Evolutionary conservation across 169 alveolate species (phyloP), one percentile per base, ranked within the genome.

Genomic region (Eimeria acervulina): DNA sequence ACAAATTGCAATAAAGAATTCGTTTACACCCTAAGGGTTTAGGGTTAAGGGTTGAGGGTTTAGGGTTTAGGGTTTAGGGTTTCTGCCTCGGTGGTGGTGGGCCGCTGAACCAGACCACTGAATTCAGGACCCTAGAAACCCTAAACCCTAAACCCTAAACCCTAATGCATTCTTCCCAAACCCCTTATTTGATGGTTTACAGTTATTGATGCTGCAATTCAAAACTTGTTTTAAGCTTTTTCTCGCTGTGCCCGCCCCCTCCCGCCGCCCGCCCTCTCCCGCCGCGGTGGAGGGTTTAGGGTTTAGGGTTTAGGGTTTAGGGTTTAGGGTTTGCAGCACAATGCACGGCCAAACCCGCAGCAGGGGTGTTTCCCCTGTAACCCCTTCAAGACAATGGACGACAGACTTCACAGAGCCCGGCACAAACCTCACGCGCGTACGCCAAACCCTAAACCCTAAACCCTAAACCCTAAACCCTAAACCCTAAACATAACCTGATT

Each of bases 401-500:
- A 66, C 78, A 66, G 78, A 66, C 40, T 66, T 8, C 78, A 66
- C 78, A 66, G 78, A 66, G 21, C 40, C 36, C 36, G 31, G 13
- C 10, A 66, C 78, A 23, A 66, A 66, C 78, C 78, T 66, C 55
- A 47, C 55, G 5, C 55, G 55, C 55, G 55, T 47, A 47, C 55
- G 55, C 55, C 55, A 47, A 47, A 47, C 55, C 5, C 55, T 47
- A 42, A 78, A 76, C 51, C 63, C 59, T 42, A 44, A 38, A 40
- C 63, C 89, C 89, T 78, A 40, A 40, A 42, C 89, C 89, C 89
- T 78, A 36, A 42, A 5, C 89, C 66, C 63, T 78, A 36, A 72
- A 28, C 83, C 47, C 83, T 72, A 36, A 68, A 28, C 87, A 55
- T 51, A 7, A 2, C 51, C 42, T 23, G 23, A 31, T 5, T 12